Conservation (phyloP, 768 basidiomycete species). For the Kwoniella shandongensis region DNA sequence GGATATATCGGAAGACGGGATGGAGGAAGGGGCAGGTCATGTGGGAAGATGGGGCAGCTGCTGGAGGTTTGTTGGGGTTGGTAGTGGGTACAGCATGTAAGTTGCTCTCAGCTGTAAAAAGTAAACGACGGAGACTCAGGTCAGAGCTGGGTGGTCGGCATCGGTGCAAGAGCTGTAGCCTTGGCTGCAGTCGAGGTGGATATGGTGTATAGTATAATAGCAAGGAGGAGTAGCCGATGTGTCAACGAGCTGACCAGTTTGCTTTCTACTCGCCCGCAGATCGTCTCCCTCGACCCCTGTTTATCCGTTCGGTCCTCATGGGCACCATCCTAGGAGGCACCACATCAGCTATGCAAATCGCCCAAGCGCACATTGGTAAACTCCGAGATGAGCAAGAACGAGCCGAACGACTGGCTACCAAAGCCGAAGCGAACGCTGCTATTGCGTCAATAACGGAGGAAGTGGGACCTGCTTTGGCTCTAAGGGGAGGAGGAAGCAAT, state of each 20-base stretch:
- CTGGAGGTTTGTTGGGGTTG: slow-evolving; percentile 41
- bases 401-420: background rate
- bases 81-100: slow-evolving; percentile 38
- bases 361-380: slow-evolving; percentile 29
- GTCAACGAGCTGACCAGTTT: background rate
- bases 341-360: slow-evolving; percentile 30
- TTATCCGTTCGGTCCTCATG: slow-evolving; percentile 42
- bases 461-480: slow-evolving; percentile 2
- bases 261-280: slow-evolving; percentile 23
- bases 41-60: slow-evolving; percentile 47
- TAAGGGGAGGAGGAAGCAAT: too few species aligned
- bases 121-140: background rate
- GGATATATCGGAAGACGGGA: slow-evolving; percentile 9
- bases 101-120: slow-evolving; percentile 13
- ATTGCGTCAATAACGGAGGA: slow-evolving; percentile 8
- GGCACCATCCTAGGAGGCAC: slow-evolving; percentile 41
- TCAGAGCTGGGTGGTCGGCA: background rate
- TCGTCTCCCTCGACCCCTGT: slow-evolving; percentile 41
- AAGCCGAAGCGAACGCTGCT: background rate
- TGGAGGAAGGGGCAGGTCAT: slow-evolving; percentile 34
- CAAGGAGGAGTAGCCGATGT: background rate
- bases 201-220: background rate
- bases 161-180: background rate
- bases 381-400: slow-evolving; percentile 20
- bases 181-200: background rate